Base-by-base conservation (phyloP, 371 early-diverging fungal species). In the Phascolomyces articulosus region DNA sequence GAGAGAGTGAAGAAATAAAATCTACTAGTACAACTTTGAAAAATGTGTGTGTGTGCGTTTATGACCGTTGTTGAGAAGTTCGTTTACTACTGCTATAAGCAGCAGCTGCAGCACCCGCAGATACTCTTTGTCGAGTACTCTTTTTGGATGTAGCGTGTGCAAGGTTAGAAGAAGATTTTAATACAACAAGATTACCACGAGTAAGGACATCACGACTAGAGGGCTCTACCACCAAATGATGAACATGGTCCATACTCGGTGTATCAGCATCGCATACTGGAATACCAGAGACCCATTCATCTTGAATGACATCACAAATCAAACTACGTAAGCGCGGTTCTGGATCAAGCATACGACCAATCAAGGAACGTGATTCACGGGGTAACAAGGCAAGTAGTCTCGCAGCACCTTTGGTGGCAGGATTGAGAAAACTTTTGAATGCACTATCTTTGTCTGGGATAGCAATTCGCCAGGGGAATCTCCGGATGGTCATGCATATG, bases 401-500 rank as follows among this genome's bases (percentile, higher is more conserved):
- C 13, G 74, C 61, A 21, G 82, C 78, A 27, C 84, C 85, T 31
- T 60, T 60, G 4, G 71, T 65, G 4, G 68, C 41, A 21, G 72
- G 59, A 21, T 65, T 71, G 20, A 71, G 59, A 68, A 67, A 84
- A 51, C 82, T 75, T 51, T 72, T 75, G 61, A 70, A 83, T 20
- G 84, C 82, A 16, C 72, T 66, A 65, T 83, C 85, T 38, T 72
- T 74, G 31, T 65, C 67, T 18, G 74, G 68, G 27, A 72, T 67
- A 59, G 89, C 80, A 3, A 83, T 31, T 4, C 70, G 68, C 92
- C 92, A 92, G 21, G 92, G 91, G 61, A 91, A 90, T 18, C 85
- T 84, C 24, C 81, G 74, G 56, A 85, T 81, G 9, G 75, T 75
- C 88, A 92, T 88, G 58, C 91, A 90, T 51, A 88, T 77, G 70